A percentile compares a stretch with the other conserved stretches of the same genome.
phyloP scores from a whole-genome alignment of 495 filamentous ascomycete genomes.

The Penicillium tannophilum region DNA sequence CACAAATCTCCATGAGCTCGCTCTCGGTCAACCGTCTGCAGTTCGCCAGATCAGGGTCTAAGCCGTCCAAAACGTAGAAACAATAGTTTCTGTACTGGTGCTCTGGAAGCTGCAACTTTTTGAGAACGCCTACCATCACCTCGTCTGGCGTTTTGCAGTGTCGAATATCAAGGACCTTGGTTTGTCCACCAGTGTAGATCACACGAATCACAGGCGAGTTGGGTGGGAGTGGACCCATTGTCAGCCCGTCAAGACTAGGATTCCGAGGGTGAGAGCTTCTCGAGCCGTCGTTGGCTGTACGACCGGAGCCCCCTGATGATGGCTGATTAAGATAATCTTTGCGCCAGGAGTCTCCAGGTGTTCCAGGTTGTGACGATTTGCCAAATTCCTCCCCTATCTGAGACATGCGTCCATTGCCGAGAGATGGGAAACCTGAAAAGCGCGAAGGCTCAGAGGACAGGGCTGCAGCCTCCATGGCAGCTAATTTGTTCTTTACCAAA shows the following conservation, averaged over 20 bases:
- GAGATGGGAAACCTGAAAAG: constrained; percentile 54
- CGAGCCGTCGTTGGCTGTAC: constrained; percentile 46
- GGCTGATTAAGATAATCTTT: constrained; percentile 55
- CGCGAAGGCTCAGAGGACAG: constrained; percentile 72
- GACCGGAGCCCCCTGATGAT: constrained; percentile 49
- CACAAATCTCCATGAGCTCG: constrained; percentile 83
- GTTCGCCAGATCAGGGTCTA: constrained; percentile 75
- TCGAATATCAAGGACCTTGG: constrained; percentile 86
- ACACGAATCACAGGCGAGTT: constrained; percentile 85
- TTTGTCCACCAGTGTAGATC: constrained; percentile 87
- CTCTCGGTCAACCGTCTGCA: constrained; percentile 79
- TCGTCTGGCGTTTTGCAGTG: constrained; percentile 89
- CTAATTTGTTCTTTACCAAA: constrained; percentile 43
- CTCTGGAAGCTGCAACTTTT: constrained; percentile 76
- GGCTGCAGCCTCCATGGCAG: constrained; percentile 44
- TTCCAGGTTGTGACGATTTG: constrained; percentile 60
- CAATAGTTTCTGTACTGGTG: constrained; percentile 78
- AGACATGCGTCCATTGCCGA: constrained; percentile 74
- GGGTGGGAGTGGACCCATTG: constrained; percentile 76
- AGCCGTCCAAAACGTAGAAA: constrained; percentile 79
- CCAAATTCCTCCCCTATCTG: constrained; percentile 57
- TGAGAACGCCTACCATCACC: constrained; percentile 80
- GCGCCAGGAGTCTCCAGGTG: constrained; percentile 58
- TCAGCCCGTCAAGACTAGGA: constrained; percentile 75
- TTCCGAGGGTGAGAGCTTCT: constrained; percentile 55